Evolutionary conservation across 1,139 yeast genomes (phyloP).

Genomic region (Geotrichum citri-aurantii): DNA sequence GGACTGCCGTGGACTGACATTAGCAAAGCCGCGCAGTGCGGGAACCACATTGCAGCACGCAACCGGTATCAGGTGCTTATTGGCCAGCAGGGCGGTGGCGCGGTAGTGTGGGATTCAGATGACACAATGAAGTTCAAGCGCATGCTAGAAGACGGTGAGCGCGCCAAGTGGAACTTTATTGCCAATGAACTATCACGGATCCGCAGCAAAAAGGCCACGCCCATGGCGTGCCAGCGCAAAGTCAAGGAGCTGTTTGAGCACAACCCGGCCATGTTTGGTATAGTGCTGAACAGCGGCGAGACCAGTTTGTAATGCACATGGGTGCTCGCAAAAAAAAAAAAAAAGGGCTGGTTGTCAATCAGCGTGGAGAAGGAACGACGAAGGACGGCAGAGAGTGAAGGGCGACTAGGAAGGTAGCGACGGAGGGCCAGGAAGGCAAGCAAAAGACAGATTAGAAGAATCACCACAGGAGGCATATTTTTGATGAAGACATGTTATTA

Average conservation of each 20-base stretch:
- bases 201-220: constrained; percentile 52
- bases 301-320: background rate
- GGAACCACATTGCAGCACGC: constrained; percentile 65
- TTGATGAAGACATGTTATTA: background rate
- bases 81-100: constrained; percentile 77
- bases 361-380: no score
- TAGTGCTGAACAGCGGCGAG: constrained; percentile 28
- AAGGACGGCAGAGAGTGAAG: no score
- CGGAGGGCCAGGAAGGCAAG: background rate
- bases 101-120: constrained; percentile 56
- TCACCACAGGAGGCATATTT: background rate
- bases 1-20: constrained; percentile 74
- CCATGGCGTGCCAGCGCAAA: constrained; percentile 51
- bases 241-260: constrained; percentile 50
- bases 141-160: constrained; percentile 61
- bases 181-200: constrained; percentile 56
- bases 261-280: constrained; percentile 55
- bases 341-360: background rate
- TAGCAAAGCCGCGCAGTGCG: constrained; percentile 60
- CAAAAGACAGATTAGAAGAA: no score
- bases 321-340: background rate
- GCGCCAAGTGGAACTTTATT: constrained; percentile 64
- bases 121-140: constrained; percentile 50
- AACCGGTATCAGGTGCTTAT: constrained; percentile 74
- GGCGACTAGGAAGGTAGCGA: background rate